A percentile compares a stretch with the other conserved stretches of the same genome.
Conservation (phyloP, 1,284 basidiomycete species). For the Ceratobasidium sp. region DNA sequence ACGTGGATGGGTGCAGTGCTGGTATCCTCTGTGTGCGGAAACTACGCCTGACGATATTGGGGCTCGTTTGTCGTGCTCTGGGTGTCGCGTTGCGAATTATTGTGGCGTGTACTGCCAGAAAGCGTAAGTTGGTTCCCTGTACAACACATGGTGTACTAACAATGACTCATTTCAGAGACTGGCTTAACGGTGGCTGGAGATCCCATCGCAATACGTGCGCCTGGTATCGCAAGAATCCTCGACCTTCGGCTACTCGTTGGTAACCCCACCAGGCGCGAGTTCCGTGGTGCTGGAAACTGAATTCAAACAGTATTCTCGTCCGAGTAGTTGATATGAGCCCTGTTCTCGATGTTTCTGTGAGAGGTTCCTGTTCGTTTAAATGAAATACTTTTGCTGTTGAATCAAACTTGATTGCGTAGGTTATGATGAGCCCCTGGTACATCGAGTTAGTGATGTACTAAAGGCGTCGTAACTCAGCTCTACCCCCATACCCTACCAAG, state of each 20-base stretch:
- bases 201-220: not conserved
- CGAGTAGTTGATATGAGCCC: too few species aligned
- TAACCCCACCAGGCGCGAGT: not conserved
- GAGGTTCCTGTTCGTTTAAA: too few species aligned
- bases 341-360: too few species aligned
- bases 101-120: not conserved
- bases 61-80: not conserved
- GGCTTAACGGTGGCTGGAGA: slow-evolving; percentile 3
- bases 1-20: slow-evolving; percentile 14
- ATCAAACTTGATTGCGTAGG: too few species aligned
- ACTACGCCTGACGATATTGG: not conserved
- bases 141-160: not conserved
- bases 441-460: not conserved
- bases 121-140: not conserved
- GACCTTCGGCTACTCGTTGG: slow-evolving; percentile 13
- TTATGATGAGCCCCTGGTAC: too few species aligned
- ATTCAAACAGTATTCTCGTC: too few species aligned
- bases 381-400: too few species aligned
- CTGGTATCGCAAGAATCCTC: not conserved
- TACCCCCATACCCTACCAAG: too few species aligned
- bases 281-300: not conserved
- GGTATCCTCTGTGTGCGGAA: slow-evolving; percentile 2
- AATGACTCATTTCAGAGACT: not conserved
- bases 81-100: not conserved
- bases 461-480: not conserved